phyloP scores from a whole-genome alignment of 192 early-diverging fungal species.

The Allomyces macrogynus region DNA sequence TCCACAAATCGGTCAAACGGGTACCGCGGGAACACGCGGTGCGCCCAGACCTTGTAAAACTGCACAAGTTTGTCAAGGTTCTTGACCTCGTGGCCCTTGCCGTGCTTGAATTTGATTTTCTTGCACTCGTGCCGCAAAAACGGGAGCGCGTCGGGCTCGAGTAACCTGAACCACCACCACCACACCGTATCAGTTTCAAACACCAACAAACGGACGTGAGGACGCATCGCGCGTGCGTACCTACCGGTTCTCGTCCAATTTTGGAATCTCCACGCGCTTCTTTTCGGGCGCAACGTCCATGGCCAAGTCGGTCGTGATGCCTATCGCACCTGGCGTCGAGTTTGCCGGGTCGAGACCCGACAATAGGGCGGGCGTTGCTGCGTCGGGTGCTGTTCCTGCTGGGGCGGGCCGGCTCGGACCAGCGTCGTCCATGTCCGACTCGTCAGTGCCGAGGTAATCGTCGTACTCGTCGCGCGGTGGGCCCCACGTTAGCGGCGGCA shows the following conservation, averaged over 20 bases:
- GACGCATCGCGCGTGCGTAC: background rate
- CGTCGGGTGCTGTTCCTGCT: no score
- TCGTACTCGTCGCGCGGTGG: no score
- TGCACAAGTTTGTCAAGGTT: background rate
- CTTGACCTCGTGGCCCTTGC: background rate
- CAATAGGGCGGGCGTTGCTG: background rate
- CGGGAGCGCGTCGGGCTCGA: background rate
- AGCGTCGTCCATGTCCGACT: no score
- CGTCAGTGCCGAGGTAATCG: no score
- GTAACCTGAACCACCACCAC: background rate
- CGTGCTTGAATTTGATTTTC: background rate
- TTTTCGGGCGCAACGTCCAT: background rate
- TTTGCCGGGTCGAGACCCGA: background rate
- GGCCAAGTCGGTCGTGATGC: background rate
- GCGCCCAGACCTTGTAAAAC: background rate
- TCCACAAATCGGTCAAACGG: background rate
- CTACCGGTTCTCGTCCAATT: background rate
- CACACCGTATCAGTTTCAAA: background rate
- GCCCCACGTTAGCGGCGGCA: no score
- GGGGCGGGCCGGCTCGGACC: no score
- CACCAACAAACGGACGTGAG: background rate
- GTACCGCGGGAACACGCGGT: background rate
- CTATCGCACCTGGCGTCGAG: background rate
- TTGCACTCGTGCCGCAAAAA: background rate
- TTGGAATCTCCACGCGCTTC: background rate